These are phyloP conservation scores for Vicia villosa DNA, from an alignment of 306 rosid genomes.

Conservation along the genomic window DNA sequence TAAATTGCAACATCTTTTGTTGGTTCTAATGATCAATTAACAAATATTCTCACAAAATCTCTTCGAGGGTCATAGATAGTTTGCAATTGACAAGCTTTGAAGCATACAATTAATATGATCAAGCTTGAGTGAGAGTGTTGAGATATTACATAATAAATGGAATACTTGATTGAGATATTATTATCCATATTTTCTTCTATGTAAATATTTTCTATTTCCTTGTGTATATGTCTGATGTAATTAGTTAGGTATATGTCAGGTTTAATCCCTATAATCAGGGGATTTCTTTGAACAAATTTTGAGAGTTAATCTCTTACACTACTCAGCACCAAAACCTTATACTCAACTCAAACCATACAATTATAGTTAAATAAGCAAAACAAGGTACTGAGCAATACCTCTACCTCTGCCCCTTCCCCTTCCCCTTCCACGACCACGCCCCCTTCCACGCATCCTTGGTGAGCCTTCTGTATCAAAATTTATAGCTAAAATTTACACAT, in stretches of 20 bases:
- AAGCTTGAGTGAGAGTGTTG: too few species aligned
- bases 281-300: neutral
- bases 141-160: neutral
- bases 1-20: too few species aligned
- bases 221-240: neutral
- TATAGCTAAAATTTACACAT: constrained; percentile 12
- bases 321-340: neutral
- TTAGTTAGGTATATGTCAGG: neutral
- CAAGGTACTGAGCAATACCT: constrained; percentile 52
- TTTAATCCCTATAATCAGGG: neutral
- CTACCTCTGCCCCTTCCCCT: constrained; percentile 63
- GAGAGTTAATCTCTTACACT: neutral
- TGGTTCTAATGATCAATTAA: too few species aligned
- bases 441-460: constrained; percentile 65
- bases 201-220: neutral
- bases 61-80: too few species aligned
- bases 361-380: constrained; percentile 10
- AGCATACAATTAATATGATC: too few species aligned
- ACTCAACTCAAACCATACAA: neutral
- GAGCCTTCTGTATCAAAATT: constrained; percentile 62
- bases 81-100: too few species aligned
- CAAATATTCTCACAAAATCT: too few species aligned
- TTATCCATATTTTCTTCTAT: neutral
- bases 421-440: constrained; percentile 73
- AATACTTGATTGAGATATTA: neutral